Conservation (phyloP, 169 alveolate genomes). For the Eimeria maxima region DNA sequence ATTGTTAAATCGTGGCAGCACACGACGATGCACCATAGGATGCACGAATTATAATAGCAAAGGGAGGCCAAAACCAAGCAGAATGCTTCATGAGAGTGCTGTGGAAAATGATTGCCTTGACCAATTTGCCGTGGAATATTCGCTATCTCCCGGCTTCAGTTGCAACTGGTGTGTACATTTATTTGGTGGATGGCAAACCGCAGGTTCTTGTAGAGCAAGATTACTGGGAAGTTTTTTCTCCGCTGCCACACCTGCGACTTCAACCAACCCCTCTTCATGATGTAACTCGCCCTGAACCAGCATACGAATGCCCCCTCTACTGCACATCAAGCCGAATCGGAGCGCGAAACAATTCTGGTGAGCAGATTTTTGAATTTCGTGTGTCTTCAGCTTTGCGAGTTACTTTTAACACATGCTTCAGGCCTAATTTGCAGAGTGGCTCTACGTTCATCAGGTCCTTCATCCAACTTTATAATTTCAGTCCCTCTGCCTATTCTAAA, state of each 20-base stretch:
- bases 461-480: constrained; percentile 49
- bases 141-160: background rate
- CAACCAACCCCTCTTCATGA: constrained; percentile 35
- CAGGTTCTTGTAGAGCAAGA: constrained; percentile 63
- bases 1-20: background rate
- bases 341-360: constrained; percentile 17
- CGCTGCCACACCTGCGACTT: constrained; percentile 59
- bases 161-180: background rate
- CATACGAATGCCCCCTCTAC: constrained; percentile 72
- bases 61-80: background rate
- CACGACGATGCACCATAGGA: background rate
- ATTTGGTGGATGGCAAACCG: background rate
- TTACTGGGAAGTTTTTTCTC: constrained; percentile 61
- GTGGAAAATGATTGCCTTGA: background rate
- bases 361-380: background rate
- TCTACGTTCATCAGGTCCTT: constrained; percentile 18
- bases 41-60: background rate
- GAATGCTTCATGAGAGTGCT: background rate
- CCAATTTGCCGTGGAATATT: no score
- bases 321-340: constrained; percentile 64
- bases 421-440: background rate
- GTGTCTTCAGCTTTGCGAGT: background rate
- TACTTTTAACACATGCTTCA: background rate
- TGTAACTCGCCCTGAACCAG: constrained; percentile 14
- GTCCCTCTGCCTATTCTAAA: constrained; percentile 56